A percentile compares a stretch with the other conserved stretches of the same genome.
phyloP scores from a whole-genome alignment of 176 grass and related monocot species.

The Oryza rufipogon region DNA sequence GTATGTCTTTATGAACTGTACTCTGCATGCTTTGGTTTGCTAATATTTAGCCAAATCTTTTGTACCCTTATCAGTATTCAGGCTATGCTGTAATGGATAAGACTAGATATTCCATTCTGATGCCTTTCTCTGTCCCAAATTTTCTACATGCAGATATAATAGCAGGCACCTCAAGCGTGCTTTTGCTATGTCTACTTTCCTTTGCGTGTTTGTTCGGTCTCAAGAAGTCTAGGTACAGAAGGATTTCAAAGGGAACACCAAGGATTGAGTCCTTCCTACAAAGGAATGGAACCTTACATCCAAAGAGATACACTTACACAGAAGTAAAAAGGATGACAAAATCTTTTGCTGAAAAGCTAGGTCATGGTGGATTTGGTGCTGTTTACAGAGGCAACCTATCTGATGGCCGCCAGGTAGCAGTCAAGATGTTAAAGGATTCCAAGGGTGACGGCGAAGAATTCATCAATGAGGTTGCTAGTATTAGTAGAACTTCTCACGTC shows the following conservation, averaged over 20 bases:
- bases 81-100: too few relatives aligned
- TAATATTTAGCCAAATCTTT: neutral
- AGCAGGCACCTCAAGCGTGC: neutral
- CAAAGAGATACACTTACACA: conserved; percentile 42
- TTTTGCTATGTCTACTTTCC: conserved; percentile 1
- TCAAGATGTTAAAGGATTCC: conserved; percentile 44
- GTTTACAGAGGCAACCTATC: conserved; percentile 44
- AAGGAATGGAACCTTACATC: conserved; percentile 31
- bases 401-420: conserved; percentile 18
- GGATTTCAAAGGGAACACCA: neutral
- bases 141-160: conserved; percentile 12
- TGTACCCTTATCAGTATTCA: too few relatives aligned
- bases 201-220: neutral
- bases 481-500: conserved; percentile 55
- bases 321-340: conserved; percentile 52
- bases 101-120: neutral
- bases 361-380: conserved; percentile 55
- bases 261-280: conserved; percentile 42
- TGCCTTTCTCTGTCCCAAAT: neutral
- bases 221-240: neutral
- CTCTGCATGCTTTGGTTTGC: neutral
- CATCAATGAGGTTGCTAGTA: conserved; percentile 52
- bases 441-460: conserved; percentile 52
- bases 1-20: neutral
- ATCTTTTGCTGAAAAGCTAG: conserved; percentile 50